Percentiles rank a stretch among this genome's conserved stretches.
Conservation (phyloP, 2,329 filamentous ascomycete genomes). For the Colletotrichum euphorbiae region DNA sequence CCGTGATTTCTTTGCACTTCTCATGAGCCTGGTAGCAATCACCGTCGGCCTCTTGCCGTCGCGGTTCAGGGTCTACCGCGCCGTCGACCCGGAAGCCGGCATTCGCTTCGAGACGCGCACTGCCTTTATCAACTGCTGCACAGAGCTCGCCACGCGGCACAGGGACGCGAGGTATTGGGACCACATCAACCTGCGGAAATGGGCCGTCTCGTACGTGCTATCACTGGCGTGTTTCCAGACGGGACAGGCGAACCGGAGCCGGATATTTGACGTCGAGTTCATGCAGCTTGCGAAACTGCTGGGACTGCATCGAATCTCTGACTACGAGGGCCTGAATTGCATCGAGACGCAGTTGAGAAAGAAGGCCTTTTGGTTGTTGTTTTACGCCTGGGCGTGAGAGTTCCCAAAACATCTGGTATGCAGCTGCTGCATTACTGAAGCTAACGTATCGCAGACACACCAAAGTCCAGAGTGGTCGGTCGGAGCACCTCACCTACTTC, state of each 20-base stretch:
- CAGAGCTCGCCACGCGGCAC: conserved; percentile 43
- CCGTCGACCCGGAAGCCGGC: conserved; percentile 40
- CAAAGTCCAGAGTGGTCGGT: conserved; percentile 42
- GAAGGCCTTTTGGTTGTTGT: conserved; percentile 52
- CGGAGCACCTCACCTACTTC: conserved; percentile 45
- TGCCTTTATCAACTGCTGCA: conserved; percentile 45
- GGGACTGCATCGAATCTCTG: conserved; percentile 47
- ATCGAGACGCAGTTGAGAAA: conserved; percentile 51
- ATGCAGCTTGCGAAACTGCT: conserved; percentile 50
- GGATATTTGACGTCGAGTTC: conserved; percentile 51
- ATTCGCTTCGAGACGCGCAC: conserved; percentile 43
- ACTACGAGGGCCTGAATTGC: conserved; percentile 47
- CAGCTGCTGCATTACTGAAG: neutral
- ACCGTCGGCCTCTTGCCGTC: conserved; percentile 45
- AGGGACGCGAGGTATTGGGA: conserved; percentile 44
- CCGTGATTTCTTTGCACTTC: conserved; percentile 43
- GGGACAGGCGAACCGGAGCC: conserved; percentile 49
- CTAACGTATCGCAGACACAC: conserved; percentile 36
- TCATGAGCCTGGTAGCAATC: conserved; percentile 44
- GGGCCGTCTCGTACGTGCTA: conserved; percentile 49
- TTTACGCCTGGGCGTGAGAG: conserved; percentile 46
- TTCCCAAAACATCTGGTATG: neutral
- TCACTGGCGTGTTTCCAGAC: conserved; percentile 50
- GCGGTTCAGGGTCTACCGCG: conserved; percentile 43
- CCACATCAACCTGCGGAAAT: conserved; percentile 49